These are phyloP conservation scores for Nemania abortiva DNA, from an alignment of 2,329 filamentous ascomycete species.

Conservation along the genomic window DNA sequence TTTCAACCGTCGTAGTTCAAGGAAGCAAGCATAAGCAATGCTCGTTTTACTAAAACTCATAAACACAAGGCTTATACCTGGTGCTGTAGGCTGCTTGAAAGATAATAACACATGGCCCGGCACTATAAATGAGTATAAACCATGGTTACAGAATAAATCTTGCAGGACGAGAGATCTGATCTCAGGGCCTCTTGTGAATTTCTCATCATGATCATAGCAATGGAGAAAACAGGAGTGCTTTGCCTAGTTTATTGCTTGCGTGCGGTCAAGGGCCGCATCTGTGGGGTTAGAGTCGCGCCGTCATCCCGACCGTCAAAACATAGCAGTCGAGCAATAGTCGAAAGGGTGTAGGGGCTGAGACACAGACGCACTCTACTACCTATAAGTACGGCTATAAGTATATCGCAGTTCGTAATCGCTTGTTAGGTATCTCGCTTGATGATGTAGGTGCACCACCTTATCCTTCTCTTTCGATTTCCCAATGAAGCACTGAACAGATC, in stretches of 20 bases:
- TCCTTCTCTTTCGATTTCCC: background rate
- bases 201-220: background rate
- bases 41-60: background rate
- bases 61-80: background rate
- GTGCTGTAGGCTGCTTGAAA: background rate
- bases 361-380: too few relatives aligned
- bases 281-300: background rate
- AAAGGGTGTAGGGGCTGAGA: too few relatives aligned
- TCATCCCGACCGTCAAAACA: background rate
- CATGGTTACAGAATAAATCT: background rate
- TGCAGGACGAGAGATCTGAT: background rate
- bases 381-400: too few relatives aligned
- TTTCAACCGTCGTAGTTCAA: background rate
- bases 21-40: background rate
- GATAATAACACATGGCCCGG: background rate
- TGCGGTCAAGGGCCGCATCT: constrained; percentile 6
- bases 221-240: background rate
- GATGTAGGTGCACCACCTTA: background rate
- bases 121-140: background rate
- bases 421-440: background rate
- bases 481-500: constrained; percentile 7
- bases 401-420: too few relatives aligned
- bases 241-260: background rate
- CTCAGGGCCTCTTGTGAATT: background rate
- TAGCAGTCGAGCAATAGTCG: too few relatives aligned